Base-by-base conservation (phyloP, 495 filamentous ascomycete species). In the Tuber aestivum region DNA sequence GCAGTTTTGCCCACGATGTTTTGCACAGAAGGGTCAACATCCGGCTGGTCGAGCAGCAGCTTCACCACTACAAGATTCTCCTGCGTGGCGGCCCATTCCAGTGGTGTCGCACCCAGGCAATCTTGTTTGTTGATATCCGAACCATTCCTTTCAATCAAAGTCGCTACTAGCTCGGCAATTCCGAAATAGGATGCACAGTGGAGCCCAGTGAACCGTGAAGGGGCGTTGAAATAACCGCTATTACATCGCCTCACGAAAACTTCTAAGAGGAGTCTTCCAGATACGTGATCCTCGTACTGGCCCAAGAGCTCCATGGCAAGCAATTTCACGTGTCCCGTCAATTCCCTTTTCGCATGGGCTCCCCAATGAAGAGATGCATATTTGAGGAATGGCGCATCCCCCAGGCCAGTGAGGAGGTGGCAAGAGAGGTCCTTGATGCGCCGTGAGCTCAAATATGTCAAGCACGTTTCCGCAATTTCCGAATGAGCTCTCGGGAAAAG, bases 81-180 rank as follows among this genome's bases (percentile, higher is more conserved):
- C 40, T 77, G 76, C 42, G 74, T 48, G 41, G 83, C 81, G 18
- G 83, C 83, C 75, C 74, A 80, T 23, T 74, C 83, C 2, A 85
- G 78, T 61, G 83, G 81, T 38, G 83, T 80, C 50, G 72, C 74
- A 37, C 76, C 75, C 23, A 9, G 21, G 45, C 21, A 50, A 50
- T 50, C 45, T 18, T 8, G 45, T 9, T 50, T 23, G 23, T n/a
- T 50, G 45, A 50, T 50, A 50, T n/a, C 20, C 20, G 45, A 50
- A n/a, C 23, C 23, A 8, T 18, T n/a, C 21, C 20, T 50, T 50
- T 50, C 45, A 4, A 3, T 50, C 21, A 50, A n/a, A 20, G 45
- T 7, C 9, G 23, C n/a, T n/a, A n/a, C 45, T 5, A 50, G 10
- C 45, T n/a, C 45, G 45, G n/a, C 7, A n/a, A n/a, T 50, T 1